Evolutionary conservation across 148 eudicot species (phyloP), one percentile per base, ranked within the genome.

Genomic region (Fallopia convolvulus): DNA sequence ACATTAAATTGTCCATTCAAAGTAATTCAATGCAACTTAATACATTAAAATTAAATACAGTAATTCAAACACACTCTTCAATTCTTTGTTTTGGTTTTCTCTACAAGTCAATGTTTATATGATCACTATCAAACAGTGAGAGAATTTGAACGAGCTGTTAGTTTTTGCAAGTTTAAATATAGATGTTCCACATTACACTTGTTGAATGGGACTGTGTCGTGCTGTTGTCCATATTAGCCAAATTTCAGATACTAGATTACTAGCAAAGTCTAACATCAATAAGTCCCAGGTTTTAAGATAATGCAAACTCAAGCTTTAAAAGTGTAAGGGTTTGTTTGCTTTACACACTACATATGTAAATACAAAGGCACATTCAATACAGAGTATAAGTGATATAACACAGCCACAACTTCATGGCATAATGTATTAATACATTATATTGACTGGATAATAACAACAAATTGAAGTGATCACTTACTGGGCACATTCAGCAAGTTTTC

Each of bases 401-500:
- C 58, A 50, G 56, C 0, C 56, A 50, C 56, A 50, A 14, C 56
- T 50, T 50, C 56, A 50, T 2, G 5, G 18, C 56, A 50, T 15
- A 13, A 50, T 4, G 2, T 8, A 50, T 13, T 50, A 14, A 50
- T 50, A 50, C n/a, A 15, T 13, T 3, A 3, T 13, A 50, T 13
- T 56, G 56, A 6, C 36, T 3, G 20, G 15, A 14, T 61, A 61
- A 61, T 61, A 8, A 23, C 39, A 23, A 36, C 72, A 66, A 5
- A 36, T 9, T 36, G 9, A 75, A 68, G 74, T 41, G 66, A 47
- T 71, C 66, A 90, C 93, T 93, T 89, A 95, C 99, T 93, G 98
- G 58, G 99, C 98, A 82, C 97, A 91, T 81, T 95, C 98, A 2
- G 93, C 87, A 80, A 95, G 97, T 77, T 95, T 95, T 77, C 98